Base-by-base conservation (phyloP, 23 red algal species). In the Gracilariopsis chorda region DNA sequence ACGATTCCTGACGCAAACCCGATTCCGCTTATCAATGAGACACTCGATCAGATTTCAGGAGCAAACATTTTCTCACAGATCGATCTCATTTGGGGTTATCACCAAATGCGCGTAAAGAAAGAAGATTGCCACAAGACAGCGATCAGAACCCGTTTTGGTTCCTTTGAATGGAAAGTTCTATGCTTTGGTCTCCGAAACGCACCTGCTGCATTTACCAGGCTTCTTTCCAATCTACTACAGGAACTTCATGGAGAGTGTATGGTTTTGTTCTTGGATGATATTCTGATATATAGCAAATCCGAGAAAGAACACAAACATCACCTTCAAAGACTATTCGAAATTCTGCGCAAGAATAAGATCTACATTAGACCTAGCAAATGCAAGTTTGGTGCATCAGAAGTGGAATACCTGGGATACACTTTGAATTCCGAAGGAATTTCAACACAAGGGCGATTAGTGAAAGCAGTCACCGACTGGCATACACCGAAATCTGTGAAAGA, bases 111-210 rank as follows among this genome's bases (percentile, higher is more conserved):
- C 73, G 46, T 45, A 49, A 17, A 23, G 73, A 16, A 14, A 62
- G 25, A 10, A 30, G 8, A 8, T 30, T 34, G 47, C 29, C 49
- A 59, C 21, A 63, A 20, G 58, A 86, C 1, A 16, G 81, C 32
- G 10, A 21, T 55, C 1, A 86, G 57, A 17, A 69, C 58, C 1
- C 23, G 2, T 10, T 63, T 68, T 47, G 57, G 39, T 29, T 59
- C 48, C 27, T 86, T 52, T 43, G 57, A 49, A 43, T 71, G 43
- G 12, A 25, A 44, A 9, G 59, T 86, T 28, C 17, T 70, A 53
- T 59, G 57, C 0, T 60, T 86, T 37, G 81, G 56, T 16, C 29
- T 86, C 9, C 36, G 51, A 51, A 86, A 86, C 7, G 60, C 56
- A 19, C 81, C 81, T 2, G 81, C 35, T n/a, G 69, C 19, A 8